Evolutionary conservation across 352 stramenopile species (phyloP).

Genomic region (Pythium apleroticum): DNA sequence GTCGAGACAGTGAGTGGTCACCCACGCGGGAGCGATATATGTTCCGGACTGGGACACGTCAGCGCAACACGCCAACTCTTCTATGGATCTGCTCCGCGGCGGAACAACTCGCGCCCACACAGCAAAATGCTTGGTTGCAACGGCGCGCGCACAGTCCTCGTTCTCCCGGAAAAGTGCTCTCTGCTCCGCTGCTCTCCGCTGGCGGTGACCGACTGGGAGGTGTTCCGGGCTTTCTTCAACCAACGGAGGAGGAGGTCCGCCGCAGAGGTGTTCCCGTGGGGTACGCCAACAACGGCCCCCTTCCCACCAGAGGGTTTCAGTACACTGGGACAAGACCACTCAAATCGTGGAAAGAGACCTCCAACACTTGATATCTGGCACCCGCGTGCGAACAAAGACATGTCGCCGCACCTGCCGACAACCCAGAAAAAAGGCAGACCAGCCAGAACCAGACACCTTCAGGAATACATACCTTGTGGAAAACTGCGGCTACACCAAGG

Average conservation of each 20-base stretch:
- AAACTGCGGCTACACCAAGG: not conserved
- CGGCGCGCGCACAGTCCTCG: not conserved
- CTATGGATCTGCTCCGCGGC: not conserved
- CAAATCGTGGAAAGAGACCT: conserved; percentile 10
- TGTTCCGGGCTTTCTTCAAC: conserved; percentile 35
- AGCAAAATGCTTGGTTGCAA: not conserved
- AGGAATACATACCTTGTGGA: not conserved
- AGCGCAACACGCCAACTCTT: conserved; percentile 1
- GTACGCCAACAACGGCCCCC: not conserved
- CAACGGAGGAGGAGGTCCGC: not conserved
- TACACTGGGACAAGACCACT: conserved; percentile 7
- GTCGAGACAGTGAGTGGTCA: not conserved
- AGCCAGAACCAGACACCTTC: not conserved
- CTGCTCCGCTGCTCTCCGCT: conserved; percentile 22
- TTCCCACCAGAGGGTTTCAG: conserved; percentile 24
- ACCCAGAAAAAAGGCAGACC: conserved; percentile 2
- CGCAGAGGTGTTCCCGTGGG: not conserved
- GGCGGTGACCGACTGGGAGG: conserved; percentile 34
- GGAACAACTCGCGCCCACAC: not conserved
- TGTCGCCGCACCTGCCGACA: not conserved
- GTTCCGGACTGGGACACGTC: conserved; percentile 3
- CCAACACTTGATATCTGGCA: conserved; percentile 20
- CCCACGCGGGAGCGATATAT: conserved; percentile 3
- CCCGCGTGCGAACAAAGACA: conserved; percentile 23
- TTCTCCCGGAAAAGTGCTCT: conserved; percentile 5